phyloP scores from a whole-genome alignment of 2,329 filamentous ascomycete species.

The Diplodia sapinea region DNA sequence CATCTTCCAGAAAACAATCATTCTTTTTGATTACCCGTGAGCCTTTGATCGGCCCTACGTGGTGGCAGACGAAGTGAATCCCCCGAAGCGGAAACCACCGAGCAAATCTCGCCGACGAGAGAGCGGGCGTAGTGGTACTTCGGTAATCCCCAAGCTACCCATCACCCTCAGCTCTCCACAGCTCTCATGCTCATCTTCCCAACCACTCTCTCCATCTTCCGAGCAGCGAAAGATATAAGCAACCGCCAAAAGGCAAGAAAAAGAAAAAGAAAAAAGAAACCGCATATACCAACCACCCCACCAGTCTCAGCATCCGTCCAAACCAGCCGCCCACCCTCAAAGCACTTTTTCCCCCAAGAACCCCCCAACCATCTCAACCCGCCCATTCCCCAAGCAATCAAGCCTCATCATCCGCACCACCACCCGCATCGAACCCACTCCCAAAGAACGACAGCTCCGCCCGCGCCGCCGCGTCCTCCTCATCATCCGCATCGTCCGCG shows the following conservation, averaged over 20 bases:
- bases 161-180: not conserved
- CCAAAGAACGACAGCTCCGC: not conserved
- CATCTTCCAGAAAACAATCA: too few species aligned
- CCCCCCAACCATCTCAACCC: not conserved
- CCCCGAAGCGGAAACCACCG: not conserved
- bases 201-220: not conserved
- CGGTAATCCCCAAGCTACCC: not conserved
- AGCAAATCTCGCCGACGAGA: not conserved
- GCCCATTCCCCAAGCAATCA: not conserved
- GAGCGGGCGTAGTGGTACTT: not conserved
- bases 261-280: not conserved
- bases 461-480: not conserved
- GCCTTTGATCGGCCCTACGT: too few species aligned
- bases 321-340: not conserved
- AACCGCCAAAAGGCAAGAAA: not conserved
- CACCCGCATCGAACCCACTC: too few species aligned
- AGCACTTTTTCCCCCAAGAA: not conserved
- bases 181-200: not conserved
- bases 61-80: too few species aligned
- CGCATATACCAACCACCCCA: not conserved
- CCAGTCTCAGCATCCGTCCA: too few species aligned
- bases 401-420: not conserved
- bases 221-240: too few species aligned
- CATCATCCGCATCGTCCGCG: not conserved
- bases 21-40: too few species aligned